phyloP scores from a whole-genome alignment of 345 rosid species.

The Capsella bursapastoris region DNA sequence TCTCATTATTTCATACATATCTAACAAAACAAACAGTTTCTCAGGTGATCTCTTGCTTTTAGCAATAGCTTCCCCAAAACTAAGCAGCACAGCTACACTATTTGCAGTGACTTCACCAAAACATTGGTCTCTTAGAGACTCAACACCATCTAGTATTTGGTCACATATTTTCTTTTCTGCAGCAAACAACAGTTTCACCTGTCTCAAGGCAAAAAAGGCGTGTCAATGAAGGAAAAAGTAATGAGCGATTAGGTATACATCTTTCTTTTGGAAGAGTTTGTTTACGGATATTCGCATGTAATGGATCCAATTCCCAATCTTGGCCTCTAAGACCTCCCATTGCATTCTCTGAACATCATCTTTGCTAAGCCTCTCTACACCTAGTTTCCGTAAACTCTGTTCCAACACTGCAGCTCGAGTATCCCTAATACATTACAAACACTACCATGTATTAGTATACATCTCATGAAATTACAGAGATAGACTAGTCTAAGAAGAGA shows the following conservation, averaged over 20 bases:
- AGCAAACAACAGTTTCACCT: slow-evolving; percentile 88
- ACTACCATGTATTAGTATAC: not conserved
- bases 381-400: slow-evolving; percentile 85
- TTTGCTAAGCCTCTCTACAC: slow-evolving; percentile 93
- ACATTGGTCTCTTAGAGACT: slow-evolving; percentile 79
- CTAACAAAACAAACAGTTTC: slow-evolving; percentile 85
- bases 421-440: slow-evolving; percentile 55
- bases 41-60: slow-evolving; percentile 99
- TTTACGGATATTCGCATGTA: slow-evolving; percentile 89
- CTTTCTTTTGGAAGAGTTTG: slow-evolving; percentile 29
- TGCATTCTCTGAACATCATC: slow-evolving; percentile 99
- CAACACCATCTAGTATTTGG: slow-evolving; percentile 74
- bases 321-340: slow-evolving; percentile 97
- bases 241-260: not conserved
- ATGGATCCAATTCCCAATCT: slow-evolving; percentile 97
- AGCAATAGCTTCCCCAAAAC: slow-evolving; percentile 96
- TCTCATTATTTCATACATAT: slow-evolving; percentile 98
- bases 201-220: slow-evolving; percentile 45
- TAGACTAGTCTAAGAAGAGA: not conserved
- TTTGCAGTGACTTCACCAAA: slow-evolving; percentile 87
- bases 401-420: slow-evolving; percentile 87
- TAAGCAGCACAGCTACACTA: slow-evolving; percentile 79
- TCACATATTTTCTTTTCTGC: slow-evolving; percentile 91
- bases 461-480: not conserved
- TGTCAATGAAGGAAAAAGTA: slow-evolving; percentile 1